Conservation (phyloP, 257 asterid genomes). For the Salvia rosmarinus region DNA sequence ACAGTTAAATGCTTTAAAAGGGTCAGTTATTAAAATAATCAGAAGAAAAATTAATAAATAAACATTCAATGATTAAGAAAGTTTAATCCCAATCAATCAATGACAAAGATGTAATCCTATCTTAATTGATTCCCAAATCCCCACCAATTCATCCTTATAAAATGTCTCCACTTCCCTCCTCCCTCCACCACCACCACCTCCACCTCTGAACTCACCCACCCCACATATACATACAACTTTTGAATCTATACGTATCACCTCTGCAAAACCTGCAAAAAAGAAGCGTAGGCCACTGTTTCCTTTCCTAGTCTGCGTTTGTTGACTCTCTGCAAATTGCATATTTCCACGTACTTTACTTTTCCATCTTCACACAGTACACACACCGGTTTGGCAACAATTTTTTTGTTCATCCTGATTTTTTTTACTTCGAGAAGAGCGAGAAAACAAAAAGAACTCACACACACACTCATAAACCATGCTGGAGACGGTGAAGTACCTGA, state of each 20-base stretch:
- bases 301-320: slow-evolving; percentile 37
- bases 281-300: slow-evolving; percentile 29
- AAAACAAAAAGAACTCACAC: too few species aligned
- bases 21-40: slow-evolving; percentile 17
- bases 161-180: slow-evolving; percentile 42
- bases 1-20: slow-evolving; percentile 2
- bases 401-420: not conserved
- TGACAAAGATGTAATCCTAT: slow-evolving; percentile 82
- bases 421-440: not conserved
- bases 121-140: slow-evolving; percentile 64
- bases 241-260: slow-evolving; percentile 29
- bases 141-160: slow-evolving; percentile 49
- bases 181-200: slow-evolving; percentile 10
- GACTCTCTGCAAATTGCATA: slow-evolving; percentile 41
- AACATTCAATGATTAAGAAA: slow-evolving; percentile 14
- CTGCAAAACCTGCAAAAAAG: slow-evolving; percentile 35
- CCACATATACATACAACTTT: slow-evolving; percentile 17
- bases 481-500: slow-evolving; percentile 71
- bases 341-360: slow-evolving; percentile 36
- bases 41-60: not conserved
- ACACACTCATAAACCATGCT: slow-evolving; percentile 51
- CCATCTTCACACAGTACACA: slow-evolving; percentile 32
- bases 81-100: slow-evolving; percentile 38
- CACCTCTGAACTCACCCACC: too few species aligned
- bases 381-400: slow-evolving; percentile 14